These are phyloP conservation scores for Infundibulicybe gibba DNA, from an alignment of 768 basidiomycete species.

Conservation along the genomic window DNA sequence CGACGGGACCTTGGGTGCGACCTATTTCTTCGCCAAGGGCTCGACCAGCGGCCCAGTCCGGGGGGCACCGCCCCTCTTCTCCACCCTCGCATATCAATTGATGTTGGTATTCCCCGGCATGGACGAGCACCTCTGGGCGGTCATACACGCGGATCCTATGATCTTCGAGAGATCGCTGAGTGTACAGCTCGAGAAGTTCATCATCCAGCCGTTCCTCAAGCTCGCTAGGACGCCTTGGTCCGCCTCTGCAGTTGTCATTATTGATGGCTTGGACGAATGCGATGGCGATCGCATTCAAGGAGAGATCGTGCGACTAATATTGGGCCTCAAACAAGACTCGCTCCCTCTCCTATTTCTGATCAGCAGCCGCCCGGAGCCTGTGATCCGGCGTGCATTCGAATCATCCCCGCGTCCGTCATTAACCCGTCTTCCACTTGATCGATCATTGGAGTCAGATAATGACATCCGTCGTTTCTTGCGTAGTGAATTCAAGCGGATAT, in stretches of 20 bases:
- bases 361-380: constrained; percentile 4
- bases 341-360: constrained; percentile 5
- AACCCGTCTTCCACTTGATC: constrained; percentile 3
- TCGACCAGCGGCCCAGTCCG: constrained; percentile 1
- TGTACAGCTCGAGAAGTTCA: constrained; percentile 3
- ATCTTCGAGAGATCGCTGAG: neutral
- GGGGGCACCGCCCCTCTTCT: constrained; percentile 1
- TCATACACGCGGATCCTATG: constrained; percentile 1
- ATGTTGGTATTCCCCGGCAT: constrained; percentile 1
- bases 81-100: constrained; percentile 7
- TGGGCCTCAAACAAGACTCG: neutral
- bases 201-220: constrained; percentile 4
- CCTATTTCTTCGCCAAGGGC: constrained; percentile 10
- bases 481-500: constrained; percentile 1
- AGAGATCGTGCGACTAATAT: constrained; percentile 7
- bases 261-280: constrained; percentile 8
- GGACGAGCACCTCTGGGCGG: constrained; percentile 3
- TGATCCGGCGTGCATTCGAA: constrained; percentile 5
- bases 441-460: constrained; percentile 4
- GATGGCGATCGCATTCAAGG: neutral
- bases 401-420: constrained; percentile 2
- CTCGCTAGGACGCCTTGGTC: neutral
- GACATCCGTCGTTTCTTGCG: constrained; percentile 4
- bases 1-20: constrained; percentile 4
- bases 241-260: constrained; percentile 1